Conservation (phyloP, 225 moss, liverwort and hornwort species). For the Anthoceros angustus region DNA sequence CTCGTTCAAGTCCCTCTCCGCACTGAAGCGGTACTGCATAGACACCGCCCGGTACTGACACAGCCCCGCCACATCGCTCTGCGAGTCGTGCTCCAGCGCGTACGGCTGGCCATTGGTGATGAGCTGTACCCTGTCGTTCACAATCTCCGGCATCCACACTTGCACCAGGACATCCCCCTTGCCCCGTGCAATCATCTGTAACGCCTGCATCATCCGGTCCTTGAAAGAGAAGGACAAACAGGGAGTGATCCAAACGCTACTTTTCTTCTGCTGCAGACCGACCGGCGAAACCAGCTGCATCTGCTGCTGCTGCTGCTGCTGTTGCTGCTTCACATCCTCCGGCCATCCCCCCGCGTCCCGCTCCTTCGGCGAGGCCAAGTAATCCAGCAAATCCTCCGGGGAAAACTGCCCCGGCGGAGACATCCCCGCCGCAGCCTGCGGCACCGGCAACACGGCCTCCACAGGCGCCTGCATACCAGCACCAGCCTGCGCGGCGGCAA, state of each 20-base stretch:
- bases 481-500: no score
- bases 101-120: conserved; percentile 74
- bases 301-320: no score
- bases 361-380: no score
- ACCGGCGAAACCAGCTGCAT: no score
- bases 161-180: conserved; percentile 50
- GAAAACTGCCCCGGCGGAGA: no score
- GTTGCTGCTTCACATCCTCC: no score
- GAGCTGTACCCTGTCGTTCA: conserved; percentile 34
- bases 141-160: conserved; percentile 69
- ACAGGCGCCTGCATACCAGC: no score
- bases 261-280: neutral
- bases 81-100: conserved; percentile 29
- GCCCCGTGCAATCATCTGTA: conserved; percentile 26
- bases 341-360: no score
- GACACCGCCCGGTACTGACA: conserved; percentile 52
- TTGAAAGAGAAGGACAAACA: neutral
- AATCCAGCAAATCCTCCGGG: no score
- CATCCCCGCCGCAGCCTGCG: no score
- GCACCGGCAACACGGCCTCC: no score
- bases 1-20: conserved; percentile 33
- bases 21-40: conserved; percentile 62
- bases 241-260: neutral
- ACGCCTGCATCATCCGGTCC: conserved; percentile 32
- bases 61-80: conserved; percentile 13